These are phyloP conservation scores for Backusella tuberculispora DNA, from an alignment of 192 early-diverging fungal species.

Conservation along the genomic window DNA sequence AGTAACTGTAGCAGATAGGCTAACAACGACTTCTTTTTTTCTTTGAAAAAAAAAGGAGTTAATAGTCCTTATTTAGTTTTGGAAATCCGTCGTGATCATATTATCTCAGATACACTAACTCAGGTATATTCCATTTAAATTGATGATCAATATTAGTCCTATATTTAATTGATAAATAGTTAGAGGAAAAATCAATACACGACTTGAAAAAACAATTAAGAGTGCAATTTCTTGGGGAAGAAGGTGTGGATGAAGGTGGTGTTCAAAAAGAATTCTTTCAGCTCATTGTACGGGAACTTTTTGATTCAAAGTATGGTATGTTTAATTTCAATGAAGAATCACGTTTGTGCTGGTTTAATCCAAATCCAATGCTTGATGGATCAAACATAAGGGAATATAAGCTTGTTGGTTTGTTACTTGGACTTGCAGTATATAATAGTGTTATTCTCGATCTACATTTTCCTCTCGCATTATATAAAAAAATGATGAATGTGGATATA, in stretches of 20 bases:
- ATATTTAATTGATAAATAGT: slow-evolving; percentile 44
- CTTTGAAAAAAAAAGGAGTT: slow-evolving; percentile 49
- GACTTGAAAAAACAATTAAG: slow-evolving; percentile 91
- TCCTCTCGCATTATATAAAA: slow-evolving; percentile 86
- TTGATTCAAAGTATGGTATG: slow-evolving; percentile 93
- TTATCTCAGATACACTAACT: slow-evolving; percentile 70
- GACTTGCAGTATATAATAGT: slow-evolving; percentile 91
- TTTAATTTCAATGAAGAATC: slow-evolving; percentile 72
- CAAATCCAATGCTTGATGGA: slow-evolving; percentile 52
- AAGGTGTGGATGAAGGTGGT: slow-evolving; percentile 94
- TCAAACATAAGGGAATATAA: slow-evolving; percentile 77
- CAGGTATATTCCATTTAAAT: slow-evolving; percentile 36
- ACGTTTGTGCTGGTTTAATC: slow-evolving; percentile 77
- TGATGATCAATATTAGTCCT: background rate
- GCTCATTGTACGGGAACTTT: slow-evolving; percentile 86
- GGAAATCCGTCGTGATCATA: slow-evolving; percentile 70
- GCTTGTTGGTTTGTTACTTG: slow-evolving; percentile 86
- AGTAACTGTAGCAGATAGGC: too few species aligned
- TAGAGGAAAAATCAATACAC: slow-evolving; percentile 77
- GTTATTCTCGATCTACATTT: slow-evolving; percentile 93
- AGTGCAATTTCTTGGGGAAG: slow-evolving; percentile 91
- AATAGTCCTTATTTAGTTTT: slow-evolving; percentile 75
- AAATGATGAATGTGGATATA: slow-evolving; percentile 71
- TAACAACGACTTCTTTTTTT: background rate
- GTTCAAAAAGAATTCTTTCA: slow-evolving; percentile 98